Evolutionary conservation across 345 rosid species (phyloP), one percentile per base, ranked within the genome.

Genomic region (Kandelia obovata): DNA sequence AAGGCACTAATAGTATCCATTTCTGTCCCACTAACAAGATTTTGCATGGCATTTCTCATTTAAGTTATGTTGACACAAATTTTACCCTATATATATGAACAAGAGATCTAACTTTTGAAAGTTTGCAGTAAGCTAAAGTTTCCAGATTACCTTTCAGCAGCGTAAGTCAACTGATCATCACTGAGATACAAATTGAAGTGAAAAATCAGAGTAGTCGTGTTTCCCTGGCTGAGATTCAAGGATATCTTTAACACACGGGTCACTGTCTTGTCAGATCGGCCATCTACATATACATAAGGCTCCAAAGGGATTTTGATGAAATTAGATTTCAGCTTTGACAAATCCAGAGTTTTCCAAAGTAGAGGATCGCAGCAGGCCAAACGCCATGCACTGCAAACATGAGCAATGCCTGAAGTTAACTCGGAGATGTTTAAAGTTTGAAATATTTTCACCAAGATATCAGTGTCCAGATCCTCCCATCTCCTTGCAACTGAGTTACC

Each of bases 401-500:
- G 87, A 79, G 88, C 93, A 66, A 90, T 70, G 53, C 96, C 87
- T 4, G 89, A 82, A 59, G 82, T 86, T 10, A 88, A 67, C 77
- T 89, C 78, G 30, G 76, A 79, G 70, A 91, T 81, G 57, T 81
- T 77, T 6, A 89, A 83, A 23, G 78, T 80, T 81, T 79, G 83
- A 70, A 91, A 85, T 35, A 93, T 89, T 75, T 71, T 82, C 71
- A 88, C 94, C 81, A 93, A 78, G 1, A 83, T 75, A 76, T 93
- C 98, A 28, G 69, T 80, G 74, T 89, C 86, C 77, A 92, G 32
- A 65, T 92, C 89, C 82, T 90, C 97, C 98, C 97, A 90, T 82
- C 86, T 87, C 81, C 86, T 83, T 32, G 58, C 58, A 23, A 62
- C 66, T 43, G 60, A 4, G 4, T 58, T 78, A 53, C 75, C 73